Evolutionary conservation across 495 filamentous ascomycete species (phyloP).

Genomic region (Podospora pseudocomata): DNA sequence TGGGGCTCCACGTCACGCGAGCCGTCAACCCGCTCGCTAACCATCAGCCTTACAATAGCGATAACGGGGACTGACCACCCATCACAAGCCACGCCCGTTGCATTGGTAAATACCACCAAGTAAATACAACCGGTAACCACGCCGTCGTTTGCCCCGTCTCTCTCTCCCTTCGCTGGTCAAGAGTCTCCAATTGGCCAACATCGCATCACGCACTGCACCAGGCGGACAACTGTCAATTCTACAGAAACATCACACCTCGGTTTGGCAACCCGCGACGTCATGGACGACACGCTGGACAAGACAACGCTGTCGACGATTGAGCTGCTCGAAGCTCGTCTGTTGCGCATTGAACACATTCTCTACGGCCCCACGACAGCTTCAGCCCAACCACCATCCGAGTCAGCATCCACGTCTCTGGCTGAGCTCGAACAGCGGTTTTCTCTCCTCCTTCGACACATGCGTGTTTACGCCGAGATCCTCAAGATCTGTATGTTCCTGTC

Average conservation of each 20-base stretch:
- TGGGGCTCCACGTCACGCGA: slow-evolving; percentile 7
- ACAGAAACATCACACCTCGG: background rate
- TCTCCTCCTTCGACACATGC: slow-evolving; percentile 36
- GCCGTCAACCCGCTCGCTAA: background rate
- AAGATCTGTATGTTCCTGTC: slow-evolving; percentile 42
- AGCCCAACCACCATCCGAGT: slow-evolving; percentile 38
- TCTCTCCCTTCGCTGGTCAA: background rate
- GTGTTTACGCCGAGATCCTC: slow-evolving; percentile 47
- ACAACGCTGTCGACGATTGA: slow-evolving; percentile 63
- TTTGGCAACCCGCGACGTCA: slow-evolving; percentile 21
- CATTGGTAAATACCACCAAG: background rate
- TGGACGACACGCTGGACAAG: slow-evolving; percentile 49
- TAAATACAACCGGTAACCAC: background rate
- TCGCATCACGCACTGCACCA: background rate
- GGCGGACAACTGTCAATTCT: background rate
- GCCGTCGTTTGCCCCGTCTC: background rate
- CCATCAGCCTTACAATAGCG: slow-evolving; percentile 8
- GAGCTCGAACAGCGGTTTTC: slow-evolving; percentile 58
- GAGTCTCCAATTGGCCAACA: background rate
- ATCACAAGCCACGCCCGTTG: slow-evolving; percentile 10
- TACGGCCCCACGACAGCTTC: slow-evolving; percentile 49
- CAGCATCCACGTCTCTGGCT: slow-evolving; percentile 53
- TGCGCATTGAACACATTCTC: slow-evolving; percentile 69
- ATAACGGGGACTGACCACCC: background rate
- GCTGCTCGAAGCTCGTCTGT: slow-evolving; percentile 71